Percentiles rank a stretch among this genome's conserved stretches.
These are phyloP conservation scores for Petunia hybrid DNA, from an alignment of 305 asterid species.

Conservation along the genomic window DNA sequence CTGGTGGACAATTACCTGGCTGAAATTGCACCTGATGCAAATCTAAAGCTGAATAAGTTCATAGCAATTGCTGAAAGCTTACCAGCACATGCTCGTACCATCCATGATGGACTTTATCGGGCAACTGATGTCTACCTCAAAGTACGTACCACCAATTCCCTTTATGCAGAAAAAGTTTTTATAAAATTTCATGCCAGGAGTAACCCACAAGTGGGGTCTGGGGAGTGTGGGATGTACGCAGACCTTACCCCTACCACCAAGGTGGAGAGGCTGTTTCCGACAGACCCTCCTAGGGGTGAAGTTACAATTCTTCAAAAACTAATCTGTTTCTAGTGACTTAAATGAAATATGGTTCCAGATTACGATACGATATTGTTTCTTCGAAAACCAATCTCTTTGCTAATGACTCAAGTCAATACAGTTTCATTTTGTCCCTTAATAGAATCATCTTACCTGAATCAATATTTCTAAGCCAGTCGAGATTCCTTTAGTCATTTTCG, in stretches of 20 bases:
- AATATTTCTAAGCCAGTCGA: background rate
- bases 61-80: slow-evolving; percentile 73
- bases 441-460: slow-evolving; percentile 2
- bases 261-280: too few relatives aligned
- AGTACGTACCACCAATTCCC: slow-evolving; percentile 51
- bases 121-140: slow-evolving; percentile 86
- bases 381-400: background rate
- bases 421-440: background rate
- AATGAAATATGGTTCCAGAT: background rate
- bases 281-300: too few relatives aligned
- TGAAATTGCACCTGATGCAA: slow-evolving; percentile 88
- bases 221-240: too few relatives aligned
- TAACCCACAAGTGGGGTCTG: background rate
- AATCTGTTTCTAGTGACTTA: background rate
- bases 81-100: slow-evolving; percentile 73
- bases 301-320: too few relatives aligned
- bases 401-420: background rate
- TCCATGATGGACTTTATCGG: slow-evolving; percentile 80
- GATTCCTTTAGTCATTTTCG: slow-evolving; percentile 9
- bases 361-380: background rate
- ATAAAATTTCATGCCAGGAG: slow-evolving; percentile 1
- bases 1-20: slow-evolving; percentile 77
- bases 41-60: slow-evolving; percentile 80
- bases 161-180: background rate
- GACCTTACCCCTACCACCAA: too few relatives aligned